Conservation (phyloP, 495 filamentous ascomycete genomes). For the Usnea hakonensis region DNA sequence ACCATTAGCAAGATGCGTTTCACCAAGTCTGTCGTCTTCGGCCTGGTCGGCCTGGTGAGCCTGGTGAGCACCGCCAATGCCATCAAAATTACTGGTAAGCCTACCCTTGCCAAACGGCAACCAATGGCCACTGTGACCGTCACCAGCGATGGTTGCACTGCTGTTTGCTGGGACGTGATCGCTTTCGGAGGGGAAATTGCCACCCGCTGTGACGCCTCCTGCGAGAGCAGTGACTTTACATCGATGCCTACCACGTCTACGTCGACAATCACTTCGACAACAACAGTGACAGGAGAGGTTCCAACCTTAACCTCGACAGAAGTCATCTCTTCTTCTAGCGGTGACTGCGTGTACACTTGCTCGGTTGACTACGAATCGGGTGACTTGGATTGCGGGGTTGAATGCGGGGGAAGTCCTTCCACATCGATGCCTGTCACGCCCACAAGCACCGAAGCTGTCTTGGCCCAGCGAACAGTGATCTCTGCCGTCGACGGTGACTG, state of each 20-base stretch:
- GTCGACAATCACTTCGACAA: neutral
- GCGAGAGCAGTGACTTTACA: neutral
- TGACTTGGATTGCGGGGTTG: neutral
- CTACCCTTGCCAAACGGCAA: neutral
- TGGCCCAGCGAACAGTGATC: neutral
- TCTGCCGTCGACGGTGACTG: neutral
- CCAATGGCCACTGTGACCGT: neutral
- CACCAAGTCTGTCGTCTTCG: neutral
- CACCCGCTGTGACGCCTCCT: neutral
- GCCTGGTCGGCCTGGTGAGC: conserved; percentile 11
- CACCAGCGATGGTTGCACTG: conserved; percentile 2
- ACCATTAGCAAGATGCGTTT: conserved; percentile 10
- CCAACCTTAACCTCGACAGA: neutral
- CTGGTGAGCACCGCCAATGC: conserved; percentile 10
- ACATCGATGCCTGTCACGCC: neutral
- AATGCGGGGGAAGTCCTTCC: neutral
- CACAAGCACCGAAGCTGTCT: neutral
- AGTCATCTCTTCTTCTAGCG: neutral
- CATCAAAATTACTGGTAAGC: neutral
- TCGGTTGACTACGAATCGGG: neutral
- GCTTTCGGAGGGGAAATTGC: neutral
- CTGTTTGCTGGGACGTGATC: neutral
- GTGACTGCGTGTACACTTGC: neutral
- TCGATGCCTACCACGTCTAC: neutral
- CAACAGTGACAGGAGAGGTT: neutral